These are phyloP conservation scores for Cerioporus squamosus DNA, from an alignment of 1,284 basidiomycete genomes.

Conservation along the genomic window DNA sequence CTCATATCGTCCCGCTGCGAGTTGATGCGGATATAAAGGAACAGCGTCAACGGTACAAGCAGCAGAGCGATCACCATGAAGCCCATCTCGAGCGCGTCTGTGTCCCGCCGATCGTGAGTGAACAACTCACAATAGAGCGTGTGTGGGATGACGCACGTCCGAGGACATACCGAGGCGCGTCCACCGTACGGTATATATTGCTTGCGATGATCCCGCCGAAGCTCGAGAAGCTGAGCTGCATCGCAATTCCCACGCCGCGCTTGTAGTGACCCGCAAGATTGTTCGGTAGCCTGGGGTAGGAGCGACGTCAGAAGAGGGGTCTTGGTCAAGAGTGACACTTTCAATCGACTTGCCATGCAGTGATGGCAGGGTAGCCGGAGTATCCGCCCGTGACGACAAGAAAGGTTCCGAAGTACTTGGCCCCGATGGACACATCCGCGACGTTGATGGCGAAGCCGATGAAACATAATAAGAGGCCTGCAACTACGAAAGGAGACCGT, in stretches of 20 bases:
- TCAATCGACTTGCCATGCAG: conserved; percentile 58
- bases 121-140: neutral
- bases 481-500: conserved; percentile 63
- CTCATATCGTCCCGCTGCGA: conserved; percentile 32
- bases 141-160: conserved; percentile 49
- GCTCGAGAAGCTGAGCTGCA: conserved; percentile 66
- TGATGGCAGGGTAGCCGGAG: conserved; percentile 62
- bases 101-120: neutral
- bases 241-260: conserved; percentile 63
- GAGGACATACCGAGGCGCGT: conserved; percentile 61
- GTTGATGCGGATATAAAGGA: conserved; percentile 62
- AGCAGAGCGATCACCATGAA: conserved; percentile 65
- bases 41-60: conserved; percentile 54
- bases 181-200: conserved; percentile 62
- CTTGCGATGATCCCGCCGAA: conserved; percentile 58
- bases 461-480: conserved; percentile 54
- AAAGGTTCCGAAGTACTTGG: conserved; percentile 73
- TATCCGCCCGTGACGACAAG: conserved; percentile 65
- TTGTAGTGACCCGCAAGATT: conserved; percentile 69
- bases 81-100: conserved; percentile 68
- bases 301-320: too few species aligned
- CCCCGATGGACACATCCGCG: conserved; percentile 48
- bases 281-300: conserved; percentile 51
- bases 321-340: neutral
- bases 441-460: conserved; percentile 73